Evolutionary conservation across 371 early-diverging fungal genomes (phyloP).

Genomic region (Mortierella sp.): DNA sequence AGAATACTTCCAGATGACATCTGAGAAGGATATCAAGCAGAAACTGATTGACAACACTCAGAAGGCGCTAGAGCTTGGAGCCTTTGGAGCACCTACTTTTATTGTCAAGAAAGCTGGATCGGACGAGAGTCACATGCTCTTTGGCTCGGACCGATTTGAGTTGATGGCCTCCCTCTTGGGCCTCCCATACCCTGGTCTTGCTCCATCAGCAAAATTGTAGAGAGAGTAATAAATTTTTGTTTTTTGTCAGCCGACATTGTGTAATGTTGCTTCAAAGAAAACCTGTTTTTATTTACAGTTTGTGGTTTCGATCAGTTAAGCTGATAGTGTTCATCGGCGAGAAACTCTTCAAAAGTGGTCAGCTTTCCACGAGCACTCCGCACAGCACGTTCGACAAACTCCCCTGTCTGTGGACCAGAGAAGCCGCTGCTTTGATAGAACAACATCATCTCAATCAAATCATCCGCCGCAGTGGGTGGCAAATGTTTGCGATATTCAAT

Average conservation of each 20-base stretch:
- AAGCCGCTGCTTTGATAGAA: conserved; percentile 12
- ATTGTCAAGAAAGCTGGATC: conserved; percentile 51
- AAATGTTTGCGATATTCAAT: not conserved
- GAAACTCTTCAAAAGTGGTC: conserved; percentile 20
- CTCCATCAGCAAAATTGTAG: conserved; percentile 1
- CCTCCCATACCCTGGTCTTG: conserved; percentile 43
- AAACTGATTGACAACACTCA: conserved; percentile 51
- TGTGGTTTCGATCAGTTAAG: not conserved
- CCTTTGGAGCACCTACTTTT: conserved; percentile 62
- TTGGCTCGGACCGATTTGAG: conserved; percentile 65
- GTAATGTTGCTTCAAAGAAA: not conserved
- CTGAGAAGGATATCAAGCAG: conserved; percentile 34
- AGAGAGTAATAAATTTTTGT: not conserved
- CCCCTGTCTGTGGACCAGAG: conserved; percentile 7
- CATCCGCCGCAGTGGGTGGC: conserved; percentile 2
- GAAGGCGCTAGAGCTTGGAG: conserved; percentile 42
- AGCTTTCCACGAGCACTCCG: conserved; percentile 23
- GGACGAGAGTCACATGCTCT: conserved; percentile 54
- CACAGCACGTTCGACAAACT: conserved; percentile 1
- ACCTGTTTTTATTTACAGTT: too few relatives aligned
- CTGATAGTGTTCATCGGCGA: not conserved
- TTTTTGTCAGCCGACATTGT: not conserved
- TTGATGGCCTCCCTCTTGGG: conserved; percentile 50
- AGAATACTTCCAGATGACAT: conserved; percentile 32
- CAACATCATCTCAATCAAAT: not conserved